Percentiles rank a stretch among this genome's conserved stretches.
These are phyloP conservation scores for Pyrrhoderma noxium DNA, from an alignment of 1,284 basidiomycete genomes.

Conservation along the genomic window DNA sequence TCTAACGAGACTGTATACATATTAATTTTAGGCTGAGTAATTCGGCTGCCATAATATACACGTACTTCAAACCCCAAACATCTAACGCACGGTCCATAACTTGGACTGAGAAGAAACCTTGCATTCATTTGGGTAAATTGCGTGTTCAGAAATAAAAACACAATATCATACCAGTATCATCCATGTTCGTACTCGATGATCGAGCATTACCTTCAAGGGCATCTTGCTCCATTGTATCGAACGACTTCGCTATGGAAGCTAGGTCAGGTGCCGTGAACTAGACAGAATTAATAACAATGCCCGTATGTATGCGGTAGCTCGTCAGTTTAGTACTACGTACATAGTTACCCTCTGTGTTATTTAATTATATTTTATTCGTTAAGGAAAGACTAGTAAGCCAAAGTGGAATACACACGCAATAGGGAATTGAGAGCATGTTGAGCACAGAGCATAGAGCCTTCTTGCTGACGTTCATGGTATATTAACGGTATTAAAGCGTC, in stretches of 20 bases:
- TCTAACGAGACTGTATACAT: conserved; percentile 47
- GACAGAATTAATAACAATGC: conserved; percentile 1
- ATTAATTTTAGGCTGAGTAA: conserved; percentile 25
- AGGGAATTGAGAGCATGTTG: conserved; percentile 78
- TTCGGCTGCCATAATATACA: conserved; percentile 17
- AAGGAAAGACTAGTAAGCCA: conserved; percentile 5
- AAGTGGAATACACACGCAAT: conserved; percentile 50
- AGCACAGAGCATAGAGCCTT: conserved; percentile 78
- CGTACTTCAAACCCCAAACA: conserved; percentile 75
- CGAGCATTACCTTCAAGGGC: conserved; percentile 35
- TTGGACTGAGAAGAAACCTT: conserved; percentile 81
- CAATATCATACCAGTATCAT: conserved; percentile 65
- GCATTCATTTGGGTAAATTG: conserved; percentile 21
- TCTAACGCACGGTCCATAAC: conserved; percentile 75
- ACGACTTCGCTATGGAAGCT: conserved; percentile 66
- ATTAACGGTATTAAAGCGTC: conserved; percentile 49
- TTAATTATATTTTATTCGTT: conserved; percentile 13
- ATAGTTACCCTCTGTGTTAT: conserved; percentile 55
- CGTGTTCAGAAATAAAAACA: conserved; percentile 8
- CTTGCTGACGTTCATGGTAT: conserved; percentile 71
- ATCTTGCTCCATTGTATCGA: conserved; percentile 42
- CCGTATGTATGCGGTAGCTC: background rate
- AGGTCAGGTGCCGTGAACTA: conserved; percentile 85
- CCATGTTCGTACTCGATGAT: conserved; percentile 70
- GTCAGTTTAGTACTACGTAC: conserved; percentile 33